A percentile compares a stretch with the other conserved stretches of the same genome.
Evolutionary conservation across 2,329 filamentous ascomycete species (phyloP).

Genomic region (Colletotrichum magnum): DNA sequence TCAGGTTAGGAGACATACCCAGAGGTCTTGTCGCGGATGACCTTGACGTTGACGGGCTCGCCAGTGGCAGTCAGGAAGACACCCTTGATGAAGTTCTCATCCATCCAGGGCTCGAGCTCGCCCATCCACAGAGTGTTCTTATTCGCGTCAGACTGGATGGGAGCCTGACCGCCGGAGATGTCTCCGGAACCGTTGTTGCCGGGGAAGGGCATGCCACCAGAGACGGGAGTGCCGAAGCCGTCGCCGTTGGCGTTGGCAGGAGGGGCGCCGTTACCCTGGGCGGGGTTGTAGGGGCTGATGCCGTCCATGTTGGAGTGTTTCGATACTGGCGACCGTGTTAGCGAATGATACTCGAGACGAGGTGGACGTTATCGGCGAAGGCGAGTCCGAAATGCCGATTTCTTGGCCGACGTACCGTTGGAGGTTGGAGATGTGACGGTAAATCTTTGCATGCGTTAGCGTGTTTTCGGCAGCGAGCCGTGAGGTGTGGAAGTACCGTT

Average conservation of each 20-base stretch:
- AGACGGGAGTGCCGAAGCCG: conserved; percentile 51
- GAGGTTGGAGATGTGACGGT: neutral
- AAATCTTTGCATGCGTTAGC: neutral
- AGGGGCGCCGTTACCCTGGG: conserved; percentile 50
- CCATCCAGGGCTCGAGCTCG: conserved; percentile 98
- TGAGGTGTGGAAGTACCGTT: conserved; percentile 10
- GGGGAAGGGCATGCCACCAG: conserved; percentile 49
- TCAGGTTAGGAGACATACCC: conserved; percentile 71
- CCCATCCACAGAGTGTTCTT: conserved; percentile 88
- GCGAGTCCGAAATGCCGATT: neutral
- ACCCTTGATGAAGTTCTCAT: conserved; percentile 97
- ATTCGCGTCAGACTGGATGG: conserved; percentile 59
- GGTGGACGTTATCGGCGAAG: neutral
- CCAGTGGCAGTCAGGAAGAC: conserved; percentile 91
- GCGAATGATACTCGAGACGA: neutral
- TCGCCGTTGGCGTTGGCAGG: conserved; percentile 55
- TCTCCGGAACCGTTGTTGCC: conserved; percentile 53
- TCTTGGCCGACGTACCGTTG: conserved; percentile 2
- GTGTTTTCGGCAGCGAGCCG: neutral
- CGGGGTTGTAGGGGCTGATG: conserved; percentile 51
- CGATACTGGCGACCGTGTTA: conserved; percentile 6
- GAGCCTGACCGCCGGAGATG: conserved; percentile 43
- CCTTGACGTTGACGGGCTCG: conserved; percentile 98
- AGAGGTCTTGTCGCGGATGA: conserved; percentile 99
- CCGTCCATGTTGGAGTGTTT: conserved; percentile 48